Evolutionary conservation across 306 rosid species (phyloP), one percentile per base, ranked within the genome.

Genomic region (Castanea mollissima): DNA sequence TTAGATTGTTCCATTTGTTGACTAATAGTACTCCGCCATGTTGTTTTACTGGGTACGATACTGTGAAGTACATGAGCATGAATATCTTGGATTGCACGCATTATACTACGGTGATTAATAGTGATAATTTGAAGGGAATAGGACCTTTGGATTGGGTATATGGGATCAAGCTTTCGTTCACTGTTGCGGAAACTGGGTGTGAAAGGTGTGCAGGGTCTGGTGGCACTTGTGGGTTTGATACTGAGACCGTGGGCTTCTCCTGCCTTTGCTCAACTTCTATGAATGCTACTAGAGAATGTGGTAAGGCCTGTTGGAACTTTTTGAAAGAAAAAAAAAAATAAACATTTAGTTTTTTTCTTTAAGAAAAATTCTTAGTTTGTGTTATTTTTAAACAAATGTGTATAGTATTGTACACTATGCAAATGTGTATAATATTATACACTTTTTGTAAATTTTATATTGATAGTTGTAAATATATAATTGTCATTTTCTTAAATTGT

Each of bases 71-170:
- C 65, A 94, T 92, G 97, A 90, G 92, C 82, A 94, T 94, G 98
- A 91, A 91, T 49, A 87, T 92, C 6, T 73, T 94, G 91, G 98
- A 94, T 76, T 94, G 98, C 75, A 83, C 93, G 2, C 98, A 94
- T 67, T 92, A 92, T 52, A 92, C 98, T 0, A 86, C 91, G 15
- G 91, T 94, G 86, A 73, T 91, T 58, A 84, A 90, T 62, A 67
- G 83, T 8, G 89, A 86, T 38, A 76, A 74, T 21, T 27, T 94
- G 80, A 84, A 74, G 38, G 97, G 94, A 16, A 79, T 92, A 5
- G 97, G 88, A 10, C 94, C 97, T 56, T 68, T 88, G 91, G 98
- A 94, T 52, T 94, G 98, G 98, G 83, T 91, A 29, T 94, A 94
- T 69, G 98, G 97, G 76, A 94, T 94, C 31, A 92, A 92, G 77